Percentiles rank a stretch among this genome's conserved stretches.
Evolutionary conservation across 352 stramenopile species (phyloP).

Genomic region (Globisporangium ultimum): DNA sequence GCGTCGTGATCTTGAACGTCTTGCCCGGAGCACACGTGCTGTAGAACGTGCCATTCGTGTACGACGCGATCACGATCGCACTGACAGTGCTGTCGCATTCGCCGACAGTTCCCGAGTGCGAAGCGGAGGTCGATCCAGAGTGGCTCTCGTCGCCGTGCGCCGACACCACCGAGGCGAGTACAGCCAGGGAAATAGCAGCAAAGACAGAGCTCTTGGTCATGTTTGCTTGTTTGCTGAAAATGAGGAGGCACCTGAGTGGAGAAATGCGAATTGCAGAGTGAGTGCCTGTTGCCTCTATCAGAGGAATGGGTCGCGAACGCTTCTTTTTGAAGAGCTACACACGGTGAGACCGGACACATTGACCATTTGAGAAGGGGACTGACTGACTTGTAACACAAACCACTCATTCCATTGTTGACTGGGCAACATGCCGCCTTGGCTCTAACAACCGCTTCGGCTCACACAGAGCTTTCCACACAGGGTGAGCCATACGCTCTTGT

Average conservation of each 20-base stretch:
- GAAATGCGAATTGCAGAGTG: conserved; percentile 10
- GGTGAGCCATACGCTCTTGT: too few species aligned
- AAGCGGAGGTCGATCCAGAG: background rate
- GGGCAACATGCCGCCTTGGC: too few species aligned
- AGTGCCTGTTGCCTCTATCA: background rate
- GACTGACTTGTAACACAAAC: too few species aligned
- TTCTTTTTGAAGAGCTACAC: too few species aligned
- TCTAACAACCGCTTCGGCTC: too few species aligned
- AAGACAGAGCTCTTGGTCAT: conserved; percentile 17
- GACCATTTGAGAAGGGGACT: too few species aligned
- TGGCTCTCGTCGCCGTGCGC: conserved; percentile 10
- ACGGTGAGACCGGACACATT: too few species aligned
- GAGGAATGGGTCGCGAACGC: too few species aligned
- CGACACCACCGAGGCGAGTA: conserved; percentile 17
- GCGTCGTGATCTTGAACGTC: conserved; percentile 43
- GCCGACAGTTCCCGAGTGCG: conserved; percentile 1
- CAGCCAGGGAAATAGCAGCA: conserved; percentile 15
- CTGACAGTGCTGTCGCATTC: conserved; percentile 33
- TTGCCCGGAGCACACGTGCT: conserved; percentile 39
- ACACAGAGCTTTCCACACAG: too few species aligned
- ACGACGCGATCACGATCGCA: conserved; percentile 26
- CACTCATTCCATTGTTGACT: too few species aligned
- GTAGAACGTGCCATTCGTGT: conserved; percentile 51
- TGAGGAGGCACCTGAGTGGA: conserved; percentile 11
- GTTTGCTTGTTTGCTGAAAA: background rate